A percentile compares a stretch with the other conserved stretches of the same genome.
Evolutionary conservation across 495 filamentous ascomycete genomes (phyloP).

Genomic region (Tuber aestivum): DNA sequence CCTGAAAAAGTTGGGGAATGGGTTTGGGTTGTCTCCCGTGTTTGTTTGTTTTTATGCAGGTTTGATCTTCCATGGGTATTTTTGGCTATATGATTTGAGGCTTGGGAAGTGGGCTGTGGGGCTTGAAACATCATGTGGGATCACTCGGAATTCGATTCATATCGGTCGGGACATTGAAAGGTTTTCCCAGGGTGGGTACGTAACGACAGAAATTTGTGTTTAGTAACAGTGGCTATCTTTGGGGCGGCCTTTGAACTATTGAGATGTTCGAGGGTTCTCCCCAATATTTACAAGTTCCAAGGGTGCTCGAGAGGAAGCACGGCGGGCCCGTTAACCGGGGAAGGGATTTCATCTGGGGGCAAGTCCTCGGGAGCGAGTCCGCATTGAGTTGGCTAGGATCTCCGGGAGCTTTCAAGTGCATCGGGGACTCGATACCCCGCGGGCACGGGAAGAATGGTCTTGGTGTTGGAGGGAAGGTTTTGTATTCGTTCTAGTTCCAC

Average conservation of each 20-base stretch:
- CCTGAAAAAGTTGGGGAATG: background rate
- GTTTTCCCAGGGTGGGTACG: background rate
- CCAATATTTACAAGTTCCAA: background rate
- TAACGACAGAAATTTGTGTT: background rate
- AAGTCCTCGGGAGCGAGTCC: background rate
- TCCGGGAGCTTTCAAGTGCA: background rate
- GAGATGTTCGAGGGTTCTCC: background rate
- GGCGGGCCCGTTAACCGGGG: background rate
- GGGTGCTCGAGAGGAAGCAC: background rate
- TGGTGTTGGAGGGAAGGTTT: background rate
- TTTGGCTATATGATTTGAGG: background rate
- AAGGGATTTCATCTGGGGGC: background rate
- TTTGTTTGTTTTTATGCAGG: background rate
- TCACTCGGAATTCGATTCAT: background rate
- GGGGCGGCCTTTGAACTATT: background rate
- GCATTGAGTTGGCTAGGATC: background rate
- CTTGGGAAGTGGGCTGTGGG: background rate
- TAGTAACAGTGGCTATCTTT: background rate
- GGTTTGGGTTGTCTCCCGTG: background rate
- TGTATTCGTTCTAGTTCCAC: background rate
- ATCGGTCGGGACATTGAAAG: background rate
- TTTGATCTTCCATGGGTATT: background rate
- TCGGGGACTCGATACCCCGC: background rate
- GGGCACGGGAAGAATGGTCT: background rate
- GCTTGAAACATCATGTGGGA: background rate